Conservation (phyloP, 495 filamentous ascomycete genomes). For the Hyphodiscus hymeniophilus region DNA sequence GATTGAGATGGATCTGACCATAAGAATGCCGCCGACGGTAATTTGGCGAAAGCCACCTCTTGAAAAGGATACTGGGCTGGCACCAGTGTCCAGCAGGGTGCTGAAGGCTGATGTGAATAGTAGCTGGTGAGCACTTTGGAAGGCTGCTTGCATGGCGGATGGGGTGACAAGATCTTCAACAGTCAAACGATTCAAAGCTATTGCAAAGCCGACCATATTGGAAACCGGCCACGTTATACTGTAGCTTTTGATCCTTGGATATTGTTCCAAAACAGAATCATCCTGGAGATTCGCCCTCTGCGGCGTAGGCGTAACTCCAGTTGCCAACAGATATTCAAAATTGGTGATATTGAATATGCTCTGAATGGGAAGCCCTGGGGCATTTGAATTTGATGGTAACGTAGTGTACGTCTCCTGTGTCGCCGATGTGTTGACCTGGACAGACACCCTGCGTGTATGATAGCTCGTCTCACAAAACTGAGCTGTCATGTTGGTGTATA, state of each 20-base stretch:
- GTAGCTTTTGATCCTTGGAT: conserved; percentile 6
- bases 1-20: conserved; percentile 30
- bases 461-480: conserved; percentile 35
- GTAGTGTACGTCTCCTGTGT: background rate
- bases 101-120: conserved; percentile 31
- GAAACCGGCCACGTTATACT: conserved; percentile 11
- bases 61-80: background rate
- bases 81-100: conserved; percentile 1
- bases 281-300: conserved; percentile 7
- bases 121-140: conserved; percentile 26
- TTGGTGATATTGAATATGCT: conserved; percentile 27
- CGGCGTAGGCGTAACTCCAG: conserved; percentile 7
- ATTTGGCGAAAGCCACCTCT: background rate
- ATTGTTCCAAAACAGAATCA: background rate
- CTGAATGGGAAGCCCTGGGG: conserved; percentile 14
- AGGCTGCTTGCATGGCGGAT: conserved; percentile 19
- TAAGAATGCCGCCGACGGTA: conserved; percentile 22
- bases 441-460: conserved; percentile 24
- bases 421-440: conserved; percentile 20
- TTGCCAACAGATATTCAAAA: conserved; percentile 27
- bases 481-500: conserved; percentile 20
- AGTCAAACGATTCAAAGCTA: conserved; percentile 15
- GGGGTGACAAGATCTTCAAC: conserved; percentile 24
- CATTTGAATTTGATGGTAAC: background rate
- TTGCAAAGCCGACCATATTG: conserved; percentile 27